phyloP scores from a whole-genome alignment of 345 rosid species.

The Mallotus nudiflorus region DNA sequence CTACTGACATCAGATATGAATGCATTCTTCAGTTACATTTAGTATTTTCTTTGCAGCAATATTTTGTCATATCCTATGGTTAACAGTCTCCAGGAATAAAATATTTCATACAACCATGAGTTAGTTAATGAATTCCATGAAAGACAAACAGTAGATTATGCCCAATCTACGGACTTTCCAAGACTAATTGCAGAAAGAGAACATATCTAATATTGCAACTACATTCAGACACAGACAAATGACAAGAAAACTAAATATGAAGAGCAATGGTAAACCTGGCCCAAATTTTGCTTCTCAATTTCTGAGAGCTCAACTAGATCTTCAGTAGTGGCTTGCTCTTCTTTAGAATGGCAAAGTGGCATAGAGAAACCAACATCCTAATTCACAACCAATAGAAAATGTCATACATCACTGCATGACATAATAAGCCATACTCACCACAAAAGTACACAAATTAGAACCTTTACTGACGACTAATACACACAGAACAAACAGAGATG shows the following conservation, averaged over 20 bases:
- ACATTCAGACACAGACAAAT: constrained; percentile 1
- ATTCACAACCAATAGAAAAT: constrained; percentile 13
- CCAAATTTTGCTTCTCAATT: constrained; percentile 87
- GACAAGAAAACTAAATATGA: constrained; percentile 12
- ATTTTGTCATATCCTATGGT: neutral
- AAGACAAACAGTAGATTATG: neutral
- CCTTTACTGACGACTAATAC: neutral
- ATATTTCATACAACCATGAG: too few relatives aligned
- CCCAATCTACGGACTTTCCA: neutral
- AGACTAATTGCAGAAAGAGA: neutral
- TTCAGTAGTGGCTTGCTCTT: constrained; percentile 73
- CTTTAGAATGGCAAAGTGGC: constrained; percentile 90
- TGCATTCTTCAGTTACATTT: neutral
- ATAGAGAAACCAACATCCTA: constrained; percentile 85
- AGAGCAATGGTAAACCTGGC: constrained; percentile 67
- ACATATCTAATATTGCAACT: neutral
- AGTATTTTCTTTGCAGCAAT: too few relatives aligned
- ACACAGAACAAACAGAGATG: neutral
- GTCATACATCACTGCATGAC: neutral
- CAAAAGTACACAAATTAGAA: too few relatives aligned
- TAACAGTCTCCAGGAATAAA: neutral
- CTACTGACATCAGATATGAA: neutral
- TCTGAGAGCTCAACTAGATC: constrained; percentile 92
- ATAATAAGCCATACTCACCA: neutral
- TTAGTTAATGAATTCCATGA: neutral